Base-by-base conservation (phyloP, 176 grass and related monocot species). In the Eleusine indica region DNA sequence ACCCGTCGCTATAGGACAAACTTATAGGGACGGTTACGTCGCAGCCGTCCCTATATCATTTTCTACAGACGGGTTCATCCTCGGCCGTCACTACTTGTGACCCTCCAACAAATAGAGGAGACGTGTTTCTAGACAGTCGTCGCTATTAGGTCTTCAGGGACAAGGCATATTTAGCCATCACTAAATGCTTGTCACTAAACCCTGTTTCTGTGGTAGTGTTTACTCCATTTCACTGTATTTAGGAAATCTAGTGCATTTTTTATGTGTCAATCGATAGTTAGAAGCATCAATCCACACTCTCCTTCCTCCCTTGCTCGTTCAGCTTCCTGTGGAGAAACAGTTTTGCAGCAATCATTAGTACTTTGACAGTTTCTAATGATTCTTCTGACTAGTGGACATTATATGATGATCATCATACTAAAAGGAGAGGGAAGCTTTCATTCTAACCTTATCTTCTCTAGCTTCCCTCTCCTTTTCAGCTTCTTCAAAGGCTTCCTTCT, bases 401-500 rank as follows among this genome's bases (percentile, higher is more conserved):
- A 74, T 68, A 72, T 42, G 25, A 72, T 71, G 11, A 65, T 32
- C 28, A 58, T 3, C 43, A 78, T 46, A 42, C 68, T 41, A 71
- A 62, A 65, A 25, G 25, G 25, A 25, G 25, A 25, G 25, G 25
- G 25, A 25, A 25, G 25, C 25, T 28, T 71, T 74, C 37, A 69
- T 84, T 70, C 64, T 84, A 51, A 99, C 97, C 93, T 87, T 89
- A 63, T 96, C 97, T 79, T 99, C 97, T 81, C 84, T 94, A 87
- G 87, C 88, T 82, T 96, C 94, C 56, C 87, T 94, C 71, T 94
- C 84, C 73, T 96, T 99, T 72, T 99, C 97, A 83, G 97, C 97
- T 89, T 99, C 97, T 88, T 99, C 97, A 82, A 99, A 99, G 44
- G 97, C 93, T 51, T 99, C 97, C 76, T 94, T 96, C 25, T 82